phyloP scores from a whole-genome alignment of 176 grass and related monocot species.

The Bromus sterilis region DNA sequence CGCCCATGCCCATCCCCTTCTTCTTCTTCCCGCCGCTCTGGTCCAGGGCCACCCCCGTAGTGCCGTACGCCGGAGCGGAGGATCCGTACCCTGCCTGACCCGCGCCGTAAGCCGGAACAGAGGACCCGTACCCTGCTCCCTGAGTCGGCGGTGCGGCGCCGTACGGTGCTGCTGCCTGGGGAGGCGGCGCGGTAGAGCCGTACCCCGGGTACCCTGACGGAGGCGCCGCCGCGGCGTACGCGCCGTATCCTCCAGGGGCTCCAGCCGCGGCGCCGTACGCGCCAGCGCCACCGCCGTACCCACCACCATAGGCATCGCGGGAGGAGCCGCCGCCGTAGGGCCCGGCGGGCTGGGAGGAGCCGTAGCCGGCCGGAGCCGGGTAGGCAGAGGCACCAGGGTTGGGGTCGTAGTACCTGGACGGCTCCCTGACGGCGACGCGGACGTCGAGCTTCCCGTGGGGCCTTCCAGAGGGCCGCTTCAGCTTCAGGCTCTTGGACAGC shows the following conservation, averaged over 20 bases:
- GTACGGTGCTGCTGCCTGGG: background rate
- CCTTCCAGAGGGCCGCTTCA: slow-evolving; percentile 62
- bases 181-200: background rate
- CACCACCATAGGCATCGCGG: background rate
- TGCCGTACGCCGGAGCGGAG: background rate
- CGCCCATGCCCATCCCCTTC: slow-evolving; percentile 62
- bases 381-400: background rate
- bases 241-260: background rate
- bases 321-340: background rate
- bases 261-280: background rate
- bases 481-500: slow-evolving; percentile 12
- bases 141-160: background rate
- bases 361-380: slow-evolving; percentile 5
- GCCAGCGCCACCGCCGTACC: background rate
- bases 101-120: background rate
- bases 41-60: background rate
- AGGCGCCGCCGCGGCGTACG: background rate
- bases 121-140: background rate
- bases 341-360: slow-evolving; percentile 3
- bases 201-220: too few relatives aligned
- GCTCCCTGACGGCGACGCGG: slow-evolving; percentile 40
- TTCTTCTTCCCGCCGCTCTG: slow-evolving; percentile 11
- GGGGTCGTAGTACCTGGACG: slow-evolving; percentile 32
- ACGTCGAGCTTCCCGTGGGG: slow-evolving; percentile 61
- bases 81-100: background rate